Evolutionary conservation across 305 asterid genomes (phyloP).

Genomic region (Stenogyne calaminthoides): DNA sequence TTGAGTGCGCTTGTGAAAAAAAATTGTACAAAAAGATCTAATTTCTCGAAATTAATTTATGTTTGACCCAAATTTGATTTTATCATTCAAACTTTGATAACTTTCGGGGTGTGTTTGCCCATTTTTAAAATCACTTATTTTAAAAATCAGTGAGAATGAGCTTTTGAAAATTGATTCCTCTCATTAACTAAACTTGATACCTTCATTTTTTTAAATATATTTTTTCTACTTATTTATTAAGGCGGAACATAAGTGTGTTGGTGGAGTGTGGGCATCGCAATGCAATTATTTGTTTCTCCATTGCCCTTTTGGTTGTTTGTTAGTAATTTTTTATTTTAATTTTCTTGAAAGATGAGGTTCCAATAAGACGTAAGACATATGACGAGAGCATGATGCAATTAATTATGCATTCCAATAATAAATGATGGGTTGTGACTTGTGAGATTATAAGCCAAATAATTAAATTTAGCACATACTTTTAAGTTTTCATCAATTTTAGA

Average conservation of each 20-base stretch:
- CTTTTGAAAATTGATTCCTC: too few relatives aligned
- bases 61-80: not conserved
- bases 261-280: not conserved
- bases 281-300: conserved; percentile 9
- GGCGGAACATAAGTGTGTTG: not conserved
- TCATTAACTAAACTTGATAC: too few relatives aligned
- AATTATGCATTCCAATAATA: not conserved
- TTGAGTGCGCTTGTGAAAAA: too few relatives aligned
- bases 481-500: too few relatives aligned
- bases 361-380: conserved; percentile 3
- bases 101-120: too few relatives aligned
- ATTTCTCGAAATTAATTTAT: too few relatives aligned
- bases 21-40: too few relatives aligned
- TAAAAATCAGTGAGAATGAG: too few relatives aligned
- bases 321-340: not conserved
- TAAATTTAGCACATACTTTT: too few relatives aligned
- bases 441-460: not conserved
- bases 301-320: not conserved
- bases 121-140: too few relatives aligned
- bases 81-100: too few relatives aligned
- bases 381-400: not conserved
- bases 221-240: not conserved
- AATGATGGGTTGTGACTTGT: not conserved
- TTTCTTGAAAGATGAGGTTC: not conserved
- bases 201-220: too few relatives aligned